These are phyloP conservation scores for Spinacia oleracea DNA, from an alignment of 179 eudicot species.

Conservation along the genomic window DNA sequence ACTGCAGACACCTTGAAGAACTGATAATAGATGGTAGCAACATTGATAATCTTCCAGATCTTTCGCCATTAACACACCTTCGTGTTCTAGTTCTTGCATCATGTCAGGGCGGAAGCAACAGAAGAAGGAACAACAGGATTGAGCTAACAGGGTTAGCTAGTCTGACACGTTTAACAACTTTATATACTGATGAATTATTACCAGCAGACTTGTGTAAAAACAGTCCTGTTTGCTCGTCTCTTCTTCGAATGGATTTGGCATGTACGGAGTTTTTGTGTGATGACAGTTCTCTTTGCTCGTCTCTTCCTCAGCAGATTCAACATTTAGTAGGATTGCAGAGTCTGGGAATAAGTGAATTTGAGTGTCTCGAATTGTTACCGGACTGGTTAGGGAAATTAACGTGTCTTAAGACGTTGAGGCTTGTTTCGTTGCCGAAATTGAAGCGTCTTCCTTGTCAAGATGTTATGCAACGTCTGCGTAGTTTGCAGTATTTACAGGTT, in stretches of 20 bases:
- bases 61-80: neutral
- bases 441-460: constrained; percentile 15
- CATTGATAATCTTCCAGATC: neutral
- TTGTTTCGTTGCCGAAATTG: neutral
- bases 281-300: too few relatives aligned
- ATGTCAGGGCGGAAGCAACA: neutral
- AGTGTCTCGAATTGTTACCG: constrained; percentile 5
- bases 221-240: constrained; percentile 9
- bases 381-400: constrained; percentile 29
- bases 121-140: neutral
- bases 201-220: neutral
- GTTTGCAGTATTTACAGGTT: neutral
- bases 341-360: neutral
- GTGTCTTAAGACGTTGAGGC: neutral
- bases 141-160: constrained; percentile 4
- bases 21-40: neutral
- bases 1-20: neutral
- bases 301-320: constrained; percentile 20
- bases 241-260: neutral
- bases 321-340: neutral
- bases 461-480: constrained; percentile 1
- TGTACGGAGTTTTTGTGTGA: neutral
- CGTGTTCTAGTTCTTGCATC: neutral
- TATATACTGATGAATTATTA: neutral
- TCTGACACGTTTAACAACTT: neutral